A percentile compares a stretch with the other conserved stretches of the same genome.
phyloP scores from a whole-genome alignment of 305 asterid genomes.

The Solanum aculeatissimum region DNA sequence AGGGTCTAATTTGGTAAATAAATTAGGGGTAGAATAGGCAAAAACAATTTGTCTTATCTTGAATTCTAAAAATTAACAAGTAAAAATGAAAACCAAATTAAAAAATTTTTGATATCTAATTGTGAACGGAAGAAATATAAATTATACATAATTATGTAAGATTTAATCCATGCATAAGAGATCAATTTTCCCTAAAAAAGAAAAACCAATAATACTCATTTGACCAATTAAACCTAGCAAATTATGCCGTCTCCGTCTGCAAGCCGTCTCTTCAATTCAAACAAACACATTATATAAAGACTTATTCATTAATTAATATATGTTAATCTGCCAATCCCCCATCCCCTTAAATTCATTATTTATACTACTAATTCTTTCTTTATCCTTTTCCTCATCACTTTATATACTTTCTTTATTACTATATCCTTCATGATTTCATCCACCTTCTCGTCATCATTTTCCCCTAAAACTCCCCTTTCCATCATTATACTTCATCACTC shows the following conservation, averaged over 20 bases:
- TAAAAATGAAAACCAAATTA: too few species aligned
- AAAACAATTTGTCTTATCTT: too few species aligned
- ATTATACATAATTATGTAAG: too few species aligned
- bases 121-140: too few species aligned
- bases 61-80: too few species aligned
- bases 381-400: not conserved
- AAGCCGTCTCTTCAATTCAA: not conserved
- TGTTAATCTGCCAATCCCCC: not conserved
- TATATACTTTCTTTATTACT: not conserved
- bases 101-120: too few species aligned
- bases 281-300: not conserved
- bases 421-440: not conserved
- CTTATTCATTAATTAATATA: not conserved
- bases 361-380: not conserved
- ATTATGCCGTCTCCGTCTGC: not conserved
- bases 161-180: too few species aligned
- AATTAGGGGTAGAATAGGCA: too few species aligned
- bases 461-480: not conserved
- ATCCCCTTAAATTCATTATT: not conserved
- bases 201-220: not conserved
- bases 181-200: not conserved
- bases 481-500: not conserved
- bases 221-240: constrained; percentile 2
- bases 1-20: too few species aligned
- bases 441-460: not conserved